phyloP scores from a whole-genome alignment of 2,329 filamentous ascomycete species.

The Fusarium continuum region DNA sequence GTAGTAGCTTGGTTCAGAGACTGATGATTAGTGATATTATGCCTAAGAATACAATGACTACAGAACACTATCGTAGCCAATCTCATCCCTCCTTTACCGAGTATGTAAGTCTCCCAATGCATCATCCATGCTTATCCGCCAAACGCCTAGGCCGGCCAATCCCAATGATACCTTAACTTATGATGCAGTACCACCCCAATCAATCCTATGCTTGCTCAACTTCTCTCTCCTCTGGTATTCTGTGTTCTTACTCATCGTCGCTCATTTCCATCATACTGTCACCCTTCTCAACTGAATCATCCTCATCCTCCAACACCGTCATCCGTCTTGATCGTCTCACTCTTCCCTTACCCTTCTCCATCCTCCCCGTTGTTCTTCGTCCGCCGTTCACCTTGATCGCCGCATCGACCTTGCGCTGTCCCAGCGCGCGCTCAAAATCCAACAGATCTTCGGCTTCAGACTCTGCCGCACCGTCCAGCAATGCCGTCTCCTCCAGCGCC shows the following conservation, averaged over 20 bases:
- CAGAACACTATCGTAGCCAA: background rate
- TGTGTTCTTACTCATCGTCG: constrained; percentile 57
- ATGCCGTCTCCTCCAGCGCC: constrained; percentile 71
- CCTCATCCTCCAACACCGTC: constrained; percentile 47
- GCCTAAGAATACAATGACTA: background rate
- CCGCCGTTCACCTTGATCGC: constrained; percentile 50
- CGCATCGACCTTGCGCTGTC: constrained; percentile 57
- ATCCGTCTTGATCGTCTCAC: constrained; percentile 48
- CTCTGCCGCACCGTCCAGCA: constrained; percentile 55
- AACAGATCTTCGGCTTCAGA: constrained; percentile 58
- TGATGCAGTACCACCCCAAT: constrained; percentile 8
- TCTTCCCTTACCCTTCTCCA: constrained; percentile 58
- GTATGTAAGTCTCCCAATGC: constrained; percentile 4
- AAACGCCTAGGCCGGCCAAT: constrained; percentile 32
- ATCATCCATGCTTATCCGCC: constrained; percentile 6
- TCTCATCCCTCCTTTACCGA: background rate
- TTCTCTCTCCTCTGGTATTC: background rate
- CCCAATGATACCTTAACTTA: constrained; percentile 22
- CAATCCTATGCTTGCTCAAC: constrained; percentile 2
- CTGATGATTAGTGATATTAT: background rate
- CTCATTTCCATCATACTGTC: constrained; percentile 66
- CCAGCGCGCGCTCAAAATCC: constrained; percentile 63
- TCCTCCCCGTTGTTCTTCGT: constrained; percentile 33
- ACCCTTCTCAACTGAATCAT: constrained; percentile 51
- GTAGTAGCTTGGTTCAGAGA: too few species aligned